Evolutionary conservation across 768 basidiomycete genomes (phyloP).

Genomic region (Suillus subaureus): DNA sequence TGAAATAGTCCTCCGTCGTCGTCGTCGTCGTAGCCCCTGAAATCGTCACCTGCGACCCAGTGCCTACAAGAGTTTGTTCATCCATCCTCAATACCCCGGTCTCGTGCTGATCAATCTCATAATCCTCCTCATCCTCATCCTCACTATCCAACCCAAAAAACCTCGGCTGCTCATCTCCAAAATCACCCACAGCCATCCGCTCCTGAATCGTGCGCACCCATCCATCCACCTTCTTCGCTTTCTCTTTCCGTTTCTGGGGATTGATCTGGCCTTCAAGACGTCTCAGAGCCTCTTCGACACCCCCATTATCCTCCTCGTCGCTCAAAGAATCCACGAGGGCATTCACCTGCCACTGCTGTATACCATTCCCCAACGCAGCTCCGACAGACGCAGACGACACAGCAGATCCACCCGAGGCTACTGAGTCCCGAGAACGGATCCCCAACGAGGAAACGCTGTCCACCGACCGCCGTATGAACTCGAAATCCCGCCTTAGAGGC

Average conservation of each 20-base stretch:
- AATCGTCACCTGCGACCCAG: slow-evolving; percentile 23
- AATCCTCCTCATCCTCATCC: slow-evolving; percentile 36
- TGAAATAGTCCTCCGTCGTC: slow-evolving; percentile 25
- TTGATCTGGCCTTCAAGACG: slow-evolving; percentile 88
- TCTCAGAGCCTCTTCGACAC: slow-evolving; percentile 79
- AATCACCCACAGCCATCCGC: slow-evolving; percentile 64
- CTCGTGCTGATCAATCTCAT: slow-evolving; percentile 34
- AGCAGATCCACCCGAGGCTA: slow-evolving; percentile 46
- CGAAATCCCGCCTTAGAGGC: slow-evolving; percentile 78
- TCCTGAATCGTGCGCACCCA: slow-evolving; percentile 79
- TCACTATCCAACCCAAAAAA: slow-evolving; percentile 54
- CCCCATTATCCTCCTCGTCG: slow-evolving; percentile 70
- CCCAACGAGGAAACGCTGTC: slow-evolving; percentile 81
- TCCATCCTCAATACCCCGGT: slow-evolving; percentile 23
- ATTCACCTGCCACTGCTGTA: slow-evolving; percentile 85
- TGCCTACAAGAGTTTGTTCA: slow-evolving; percentile 17
- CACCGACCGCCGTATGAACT: slow-evolving; percentile 73
- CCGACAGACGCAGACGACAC: slow-evolving; percentile 39
- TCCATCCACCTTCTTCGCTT: slow-evolving; percentile 75
- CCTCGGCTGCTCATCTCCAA: slow-evolving; percentile 60
- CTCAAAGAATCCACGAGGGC: slow-evolving; percentile 74
- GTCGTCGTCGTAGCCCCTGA: slow-evolving; percentile 16
- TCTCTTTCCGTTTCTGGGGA: slow-evolving; percentile 66
- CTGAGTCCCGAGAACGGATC: slow-evolving; percentile 61
- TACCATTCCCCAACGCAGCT: slow-evolving; percentile 42